phyloP scores from a whole-genome alignment of 306 rosid species.

The Luffa acutangula region DNA sequence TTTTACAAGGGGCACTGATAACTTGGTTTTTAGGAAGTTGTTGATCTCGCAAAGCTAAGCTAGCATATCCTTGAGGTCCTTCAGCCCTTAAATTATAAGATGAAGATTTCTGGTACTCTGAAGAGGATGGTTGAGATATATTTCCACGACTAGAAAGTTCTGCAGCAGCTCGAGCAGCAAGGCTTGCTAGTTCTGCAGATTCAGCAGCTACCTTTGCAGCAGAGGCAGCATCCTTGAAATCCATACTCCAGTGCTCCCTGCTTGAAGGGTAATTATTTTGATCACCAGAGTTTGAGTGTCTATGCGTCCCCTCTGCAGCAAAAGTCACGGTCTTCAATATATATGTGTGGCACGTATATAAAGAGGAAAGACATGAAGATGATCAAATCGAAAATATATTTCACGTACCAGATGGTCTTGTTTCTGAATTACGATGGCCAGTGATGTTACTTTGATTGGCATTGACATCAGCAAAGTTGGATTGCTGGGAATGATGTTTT shows the following conservation, averaged over 20 bases:
- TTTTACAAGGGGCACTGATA: constrained; percentile 15
- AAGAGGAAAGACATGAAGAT: neutral
- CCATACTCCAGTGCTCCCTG: constrained; percentile 53
- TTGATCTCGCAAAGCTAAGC: constrained; percentile 19
- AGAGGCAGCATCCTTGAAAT: constrained; percentile 86
- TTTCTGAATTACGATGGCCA: constrained; percentile 27
- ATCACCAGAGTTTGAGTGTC: constrained; percentile 33
- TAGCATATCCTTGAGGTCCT: constrained; percentile 21
- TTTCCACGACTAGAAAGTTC: constrained; percentile 63
- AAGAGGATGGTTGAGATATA: constrained; percentile 37
- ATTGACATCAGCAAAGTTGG: constrained; percentile 18
- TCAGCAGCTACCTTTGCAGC: constrained; percentile 99
- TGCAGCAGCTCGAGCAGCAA: constrained; percentile 99
- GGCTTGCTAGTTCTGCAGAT: constrained; percentile 83
- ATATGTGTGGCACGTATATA: neutral
- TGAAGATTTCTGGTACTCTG: constrained; percentile 29
- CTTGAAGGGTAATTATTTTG: constrained; percentile 23
- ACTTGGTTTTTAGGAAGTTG: constrained; percentile 27
- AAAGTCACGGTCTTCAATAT: neutral
- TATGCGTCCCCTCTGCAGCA: constrained; percentile 20
- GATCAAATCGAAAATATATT: constrained; percentile 1
- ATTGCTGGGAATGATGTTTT: constrained; percentile 16
- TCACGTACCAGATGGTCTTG: constrained; percentile 44
- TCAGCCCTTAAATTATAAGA: constrained; percentile 22
- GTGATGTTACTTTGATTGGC: constrained; percentile 23